Base-by-base conservation (phyloP, 208 protist genomes). In the Trypanosoma mega region DNA sequence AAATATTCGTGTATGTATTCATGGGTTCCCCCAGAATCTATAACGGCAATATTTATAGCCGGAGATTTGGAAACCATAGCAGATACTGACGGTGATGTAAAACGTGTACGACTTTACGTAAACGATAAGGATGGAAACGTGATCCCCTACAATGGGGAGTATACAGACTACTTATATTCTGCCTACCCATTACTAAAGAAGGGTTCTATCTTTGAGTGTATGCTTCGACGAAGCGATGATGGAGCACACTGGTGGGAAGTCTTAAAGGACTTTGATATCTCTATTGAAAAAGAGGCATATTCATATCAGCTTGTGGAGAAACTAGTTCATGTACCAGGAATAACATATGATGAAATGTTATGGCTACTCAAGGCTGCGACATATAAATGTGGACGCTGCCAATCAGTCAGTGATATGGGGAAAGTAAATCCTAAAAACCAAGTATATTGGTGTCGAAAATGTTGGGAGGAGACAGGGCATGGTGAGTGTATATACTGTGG, bases 211-310 rank as follows among this genome's bases (percentile, higher is more conserved):
- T 55, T 92, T 29, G 75, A 92, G 36, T 94, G 88, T 54, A 48
- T 92, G 21, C 71, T 89, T 20, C 65, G 71, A 23, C 64, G 78
- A 45, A 77, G 73, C 26, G 62, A 87, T 53, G 83, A 94, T 54
- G 83, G 81, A 2, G 72, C 84, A 30, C 88, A 92, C 63, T 94
- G 88, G 88, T 94, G 88, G 85, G 85, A 92, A 70, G 56, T 92
- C 43, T 33, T 94, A 48, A 74, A 73, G 31, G 65, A 71, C 24
- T 76, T 78, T 60, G 27, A 52, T 18, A 30, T 45, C 9, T 68
- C 72, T n/a, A 70, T 43, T 12, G 31, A 43, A 34, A 59, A 50
- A 16, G 60, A 43, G 9, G 58, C 70, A 3, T 39, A 70, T 48
- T 57, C 73, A 1, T 84, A 74, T 44, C 65, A 76, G 39, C 47